Conservation (phyloP, 2,329 filamentous ascomycete genomes). For the Didymella pomorum region DNA sequence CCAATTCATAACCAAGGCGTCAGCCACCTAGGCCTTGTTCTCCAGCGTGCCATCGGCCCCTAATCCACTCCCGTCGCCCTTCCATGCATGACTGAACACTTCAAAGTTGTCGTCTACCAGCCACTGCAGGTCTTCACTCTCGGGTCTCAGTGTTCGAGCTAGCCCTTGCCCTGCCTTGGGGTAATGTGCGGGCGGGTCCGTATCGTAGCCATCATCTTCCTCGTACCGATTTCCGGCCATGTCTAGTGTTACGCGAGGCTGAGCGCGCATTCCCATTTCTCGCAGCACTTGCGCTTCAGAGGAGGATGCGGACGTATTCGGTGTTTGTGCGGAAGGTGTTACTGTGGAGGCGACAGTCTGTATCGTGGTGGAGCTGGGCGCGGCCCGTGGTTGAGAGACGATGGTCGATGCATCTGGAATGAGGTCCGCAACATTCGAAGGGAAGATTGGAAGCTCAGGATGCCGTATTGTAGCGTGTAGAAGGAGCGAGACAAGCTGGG, state of each 20-base stretch:
- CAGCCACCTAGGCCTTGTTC: conserved; percentile 18
- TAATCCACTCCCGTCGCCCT: conserved; percentile 44
- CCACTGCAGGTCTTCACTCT: conserved; percentile 68
- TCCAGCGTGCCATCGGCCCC: conserved; percentile 38
- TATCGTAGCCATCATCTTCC: conserved; percentile 62
- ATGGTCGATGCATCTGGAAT: conserved; percentile 29
- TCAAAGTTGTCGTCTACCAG: conserved; percentile 67
- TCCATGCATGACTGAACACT: conserved; percentile 63
- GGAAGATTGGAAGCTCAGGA: conserved; percentile 72
- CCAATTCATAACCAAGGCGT: not conserved
- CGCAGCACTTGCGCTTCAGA: conserved; percentile 46
- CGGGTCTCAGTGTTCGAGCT: conserved; percentile 60
- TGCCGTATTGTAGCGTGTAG: conserved; percentile 68
- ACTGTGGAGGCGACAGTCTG: conserved; percentile 45
- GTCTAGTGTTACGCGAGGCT: conserved; percentile 30
- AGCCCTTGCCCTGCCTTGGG: conserved; percentile 70
- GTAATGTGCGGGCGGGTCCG: conserved; percentile 64
- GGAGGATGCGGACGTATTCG: conserved; percentile 39
- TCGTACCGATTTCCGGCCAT: conserved; percentile 39
- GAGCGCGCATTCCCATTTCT: conserved; percentile 30
- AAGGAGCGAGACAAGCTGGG: conserved; percentile 70
- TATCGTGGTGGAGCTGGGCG: conserved; percentile 20
- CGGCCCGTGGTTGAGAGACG: conserved; percentile 25
- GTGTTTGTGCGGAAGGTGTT: conserved; percentile 31
- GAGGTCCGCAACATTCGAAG: conserved; percentile 45